Evolutionary conservation across 441 rosid genomes (phyloP).

Genomic region (Biscutella laevigata): DNA sequence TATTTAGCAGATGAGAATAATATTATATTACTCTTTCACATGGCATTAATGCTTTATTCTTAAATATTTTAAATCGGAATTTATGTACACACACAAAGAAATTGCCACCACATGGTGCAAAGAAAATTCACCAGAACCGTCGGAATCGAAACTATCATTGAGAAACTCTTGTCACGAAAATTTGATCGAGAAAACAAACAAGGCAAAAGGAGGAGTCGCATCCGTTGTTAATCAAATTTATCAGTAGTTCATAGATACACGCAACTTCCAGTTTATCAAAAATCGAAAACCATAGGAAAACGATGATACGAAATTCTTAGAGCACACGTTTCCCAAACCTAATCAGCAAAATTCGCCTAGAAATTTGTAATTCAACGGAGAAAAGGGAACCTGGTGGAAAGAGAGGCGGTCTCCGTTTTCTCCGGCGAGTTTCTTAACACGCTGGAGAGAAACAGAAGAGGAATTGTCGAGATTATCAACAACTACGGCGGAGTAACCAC

Average conservation of each 20-base stretch:
- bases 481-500: slow-evolving; percentile 54
- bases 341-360: neutral
- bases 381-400: slow-evolving; percentile 45
- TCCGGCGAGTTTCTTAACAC: slow-evolving; percentile 65
- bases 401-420: slow-evolving; percentile 38
- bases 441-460: slow-evolving; percentile 42
- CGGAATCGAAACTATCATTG: slow-evolving; percentile 6
- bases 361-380: neutral
- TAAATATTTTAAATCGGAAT: neutral
- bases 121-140: slow-evolving; percentile 6
- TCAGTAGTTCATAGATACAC: neutral
- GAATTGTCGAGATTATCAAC: slow-evolving; percentile 81
- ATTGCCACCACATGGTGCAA: slow-evolving; percentile 8
- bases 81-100: neutral
- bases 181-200: neutral
- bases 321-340: slow-evolving; percentile 16
- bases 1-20: neutral
- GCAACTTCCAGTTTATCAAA: too few species aligned
- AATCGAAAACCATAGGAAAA: neutral
- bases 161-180: neutral
- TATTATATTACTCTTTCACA: slow-evolving; percentile 19
- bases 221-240: neutral
- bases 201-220: neutral
- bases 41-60: slow-evolving; percentile 13
- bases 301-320: neutral